phyloP scores from a whole-genome alignment of 257 asterid species.

The Ballota nigra region DNA sequence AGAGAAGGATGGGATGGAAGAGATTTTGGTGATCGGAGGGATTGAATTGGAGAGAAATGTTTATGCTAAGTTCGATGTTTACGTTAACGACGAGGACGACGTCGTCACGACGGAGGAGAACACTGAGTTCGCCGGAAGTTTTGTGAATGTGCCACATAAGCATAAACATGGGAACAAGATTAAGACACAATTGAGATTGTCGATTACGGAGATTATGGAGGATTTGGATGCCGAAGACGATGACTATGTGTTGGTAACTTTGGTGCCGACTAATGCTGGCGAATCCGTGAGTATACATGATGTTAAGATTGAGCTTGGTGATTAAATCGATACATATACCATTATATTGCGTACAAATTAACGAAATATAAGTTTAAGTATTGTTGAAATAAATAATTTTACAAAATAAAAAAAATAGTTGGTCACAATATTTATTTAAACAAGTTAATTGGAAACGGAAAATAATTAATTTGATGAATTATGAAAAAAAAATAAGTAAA shows the following conservation, averaged over 20 bases:
- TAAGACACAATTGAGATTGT: slow-evolving; percentile 47
- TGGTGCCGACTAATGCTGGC: slow-evolving; percentile 51
- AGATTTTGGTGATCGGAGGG: slow-evolving; percentile 47
- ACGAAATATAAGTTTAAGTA: too few relatives aligned
- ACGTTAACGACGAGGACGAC: slow-evolving; percentile 64
- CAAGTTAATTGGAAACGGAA: too few relatives aligned
- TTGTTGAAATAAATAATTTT: too few relatives aligned
- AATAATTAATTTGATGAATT: too few relatives aligned
- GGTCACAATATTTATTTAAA: too few relatives aligned
- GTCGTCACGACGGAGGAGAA: slow-evolving; percentile 39
- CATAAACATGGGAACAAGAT: slow-evolving; percentile 42
- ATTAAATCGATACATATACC: slow-evolving; percentile 23
- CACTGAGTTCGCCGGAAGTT: slow-evolving; percentile 69
- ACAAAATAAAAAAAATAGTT: too few relatives aligned
- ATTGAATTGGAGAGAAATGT: slow-evolving; percentile 51
- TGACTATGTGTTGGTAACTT: slow-evolving; percentile 58
- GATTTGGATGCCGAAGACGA: slow-evolving; percentile 68
- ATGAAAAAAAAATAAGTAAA: too few relatives aligned
- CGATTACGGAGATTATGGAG: slow-evolving; percentile 56
- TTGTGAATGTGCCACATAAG: slow-evolving; percentile 65
- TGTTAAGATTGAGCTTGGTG: slow-evolving; percentile 56
- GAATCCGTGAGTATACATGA: slow-evolving; percentile 38
- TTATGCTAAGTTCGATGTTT: slow-evolving; percentile 60
- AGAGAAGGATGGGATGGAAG: slow-evolving; percentile 63
- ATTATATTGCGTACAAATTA: too few relatives aligned